A percentile compares a stretch with the other conserved stretches of the same genome.
Conservation (phyloP, 768 basidiomycete species). For the Boletus pseudopeckii region DNA sequence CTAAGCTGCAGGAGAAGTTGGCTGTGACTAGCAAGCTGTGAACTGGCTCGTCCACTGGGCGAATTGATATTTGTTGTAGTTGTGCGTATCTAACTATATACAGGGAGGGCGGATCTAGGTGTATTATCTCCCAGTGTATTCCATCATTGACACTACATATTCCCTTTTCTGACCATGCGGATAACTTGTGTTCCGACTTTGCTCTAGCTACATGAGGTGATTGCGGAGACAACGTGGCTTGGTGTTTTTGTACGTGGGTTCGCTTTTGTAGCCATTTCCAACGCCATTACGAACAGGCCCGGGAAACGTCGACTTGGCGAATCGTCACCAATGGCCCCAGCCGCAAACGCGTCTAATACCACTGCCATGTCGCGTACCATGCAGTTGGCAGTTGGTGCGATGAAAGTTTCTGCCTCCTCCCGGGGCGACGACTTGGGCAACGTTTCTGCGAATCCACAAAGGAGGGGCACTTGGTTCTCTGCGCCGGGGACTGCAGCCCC, state of each 20-base stretch:
- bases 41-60: neutral
- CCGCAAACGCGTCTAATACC: neutral
- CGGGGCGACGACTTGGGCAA: neutral
- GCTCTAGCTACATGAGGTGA: neutral
- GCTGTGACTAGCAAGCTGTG: constrained; percentile 25
- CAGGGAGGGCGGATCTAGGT: constrained; percentile 16
- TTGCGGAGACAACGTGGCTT: constrained; percentile 4
- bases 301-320: too few species aligned
- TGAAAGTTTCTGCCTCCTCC: neutral
- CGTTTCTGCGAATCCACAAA: constrained; percentile 3
- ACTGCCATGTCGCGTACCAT: constrained; percentile 29
- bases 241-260: neutral
- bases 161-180: neutral
- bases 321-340: neutral
- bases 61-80: constrained; percentile 12
- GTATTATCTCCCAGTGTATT: constrained; percentile 18
- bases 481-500: constrained; percentile 24
- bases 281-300: constrained; percentile 22
- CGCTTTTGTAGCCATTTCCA: neutral
- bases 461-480: constrained; percentile 14
- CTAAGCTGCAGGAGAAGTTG: constrained; percentile 45
- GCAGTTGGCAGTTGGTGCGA: constrained; percentile 23
- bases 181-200: neutral
- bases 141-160: constrained; percentile 1
- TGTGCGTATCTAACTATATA: constrained; percentile 13